A percentile compares a stretch with the other conserved stretches of the same genome.
Evolutionary conservation across 1,139 yeast genomes (phyloP).

Genomic region (Yamadazyma triangularis): DNA sequence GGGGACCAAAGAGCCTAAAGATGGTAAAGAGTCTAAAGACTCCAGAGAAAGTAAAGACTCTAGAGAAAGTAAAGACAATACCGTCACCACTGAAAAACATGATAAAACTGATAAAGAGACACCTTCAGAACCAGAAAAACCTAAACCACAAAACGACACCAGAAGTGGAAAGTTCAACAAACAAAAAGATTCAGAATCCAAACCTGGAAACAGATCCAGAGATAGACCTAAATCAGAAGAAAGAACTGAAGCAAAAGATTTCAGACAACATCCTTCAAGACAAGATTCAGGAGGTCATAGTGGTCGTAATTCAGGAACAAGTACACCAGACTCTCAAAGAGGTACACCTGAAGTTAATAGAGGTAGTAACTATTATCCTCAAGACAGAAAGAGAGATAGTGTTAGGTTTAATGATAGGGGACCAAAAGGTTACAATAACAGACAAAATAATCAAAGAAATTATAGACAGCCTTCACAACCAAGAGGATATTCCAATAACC

Average conservation of each 20-base stretch:
- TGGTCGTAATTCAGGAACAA: neutral
- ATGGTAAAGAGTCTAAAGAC: neutral
- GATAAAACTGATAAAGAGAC: conserved; percentile 4
- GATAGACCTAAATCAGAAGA: neutral
- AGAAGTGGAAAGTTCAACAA: neutral
- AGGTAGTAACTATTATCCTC: neutral
- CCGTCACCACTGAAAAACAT: neutral
- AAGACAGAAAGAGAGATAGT: neutral
- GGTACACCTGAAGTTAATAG: neutral
- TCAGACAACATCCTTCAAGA: too few species aligned
- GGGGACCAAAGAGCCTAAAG: neutral
- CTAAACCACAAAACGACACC: neutral
- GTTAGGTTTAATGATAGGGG: neutral
- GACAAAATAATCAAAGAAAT: conserved; percentile 1
- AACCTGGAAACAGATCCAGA: neutral
- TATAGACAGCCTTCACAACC: conserved; percentile 16
- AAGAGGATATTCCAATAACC: neutral
- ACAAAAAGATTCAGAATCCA: neutral
- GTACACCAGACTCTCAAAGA: neutral
- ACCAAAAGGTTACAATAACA: conserved; percentile 2
- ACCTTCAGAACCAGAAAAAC: neutral
- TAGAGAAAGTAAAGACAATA: conserved; percentile 1
- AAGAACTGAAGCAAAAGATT: neutral
- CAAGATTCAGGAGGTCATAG: too few species aligned
- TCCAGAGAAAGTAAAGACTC: conserved; percentile 1